Evolutionary conservation across 208 protist species (phyloP).

Genomic region (Trypanosoma caninum): DNA sequence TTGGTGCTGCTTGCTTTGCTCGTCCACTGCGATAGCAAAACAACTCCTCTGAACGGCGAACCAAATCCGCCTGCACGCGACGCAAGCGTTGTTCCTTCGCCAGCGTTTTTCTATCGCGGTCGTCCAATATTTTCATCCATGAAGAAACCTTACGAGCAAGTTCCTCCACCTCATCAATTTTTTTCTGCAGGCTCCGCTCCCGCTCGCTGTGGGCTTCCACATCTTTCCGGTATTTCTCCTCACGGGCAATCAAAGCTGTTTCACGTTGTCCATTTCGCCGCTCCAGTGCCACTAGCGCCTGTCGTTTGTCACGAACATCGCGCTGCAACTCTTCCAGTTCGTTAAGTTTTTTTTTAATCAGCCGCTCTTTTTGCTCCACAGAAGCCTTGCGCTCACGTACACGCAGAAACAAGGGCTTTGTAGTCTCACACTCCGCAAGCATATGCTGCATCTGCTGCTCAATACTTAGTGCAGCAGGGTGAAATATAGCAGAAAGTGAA

Average conservation of each 20-base stretch:
- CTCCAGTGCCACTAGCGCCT: slow-evolving; percentile 39
- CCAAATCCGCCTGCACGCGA: slow-evolving; percentile 52
- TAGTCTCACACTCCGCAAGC: slow-evolving; percentile 30
- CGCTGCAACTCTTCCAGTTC: slow-evolving; percentile 49
- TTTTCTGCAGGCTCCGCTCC: slow-evolving; percentile 47
- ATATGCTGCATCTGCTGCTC: slow-evolving; percentile 24
- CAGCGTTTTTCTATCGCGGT: slow-evolving; percentile 46
- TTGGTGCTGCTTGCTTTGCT: slow-evolving; percentile 1
- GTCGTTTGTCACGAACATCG: slow-evolving; percentile 31
- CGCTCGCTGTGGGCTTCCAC: slow-evolving; percentile 44
- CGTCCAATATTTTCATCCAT: slow-evolving; percentile 75
- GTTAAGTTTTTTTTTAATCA: slow-evolving; percentile 37
- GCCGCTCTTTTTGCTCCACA: slow-evolving; percentile 39
- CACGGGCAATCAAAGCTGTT: slow-evolving; percentile 24
- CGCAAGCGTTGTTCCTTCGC: slow-evolving; percentile 64
- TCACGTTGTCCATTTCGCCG: slow-evolving; percentile 28
- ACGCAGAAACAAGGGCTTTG: slow-evolving; percentile 23
- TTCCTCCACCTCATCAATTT: slow-evolving; percentile 61
- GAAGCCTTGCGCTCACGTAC: slow-evolving; percentile 51
- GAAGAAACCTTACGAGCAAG: slow-evolving; percentile 56
- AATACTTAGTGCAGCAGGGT: slow-evolving; percentile 18
- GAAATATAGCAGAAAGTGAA: slow-evolving; percentile 31
- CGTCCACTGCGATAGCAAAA: slow-evolving; percentile 26
- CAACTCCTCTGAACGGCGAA: slow-evolving; percentile 55
- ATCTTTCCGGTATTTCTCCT: slow-evolving; percentile 35